A percentile compares a stretch with the other conserved stretches of the same genome.
phyloP scores from a whole-genome alignment of 768 basidiomycete species.

The Rhizopogon roseolus region DNA sequence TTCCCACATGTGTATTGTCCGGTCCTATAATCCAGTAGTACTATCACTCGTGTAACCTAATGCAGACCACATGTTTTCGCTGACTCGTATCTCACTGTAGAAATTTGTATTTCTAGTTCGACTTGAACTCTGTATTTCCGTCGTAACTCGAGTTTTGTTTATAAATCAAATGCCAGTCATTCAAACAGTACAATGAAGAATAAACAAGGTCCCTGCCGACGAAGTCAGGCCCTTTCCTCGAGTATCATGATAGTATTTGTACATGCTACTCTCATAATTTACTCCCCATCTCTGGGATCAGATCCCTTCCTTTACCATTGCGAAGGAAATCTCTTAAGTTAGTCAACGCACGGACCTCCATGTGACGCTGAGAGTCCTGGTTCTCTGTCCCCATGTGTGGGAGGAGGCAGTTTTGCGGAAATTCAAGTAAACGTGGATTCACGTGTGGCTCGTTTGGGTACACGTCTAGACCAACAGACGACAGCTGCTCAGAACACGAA shows the following conservation, averaged over 20 bases:
- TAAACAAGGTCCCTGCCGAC: no score
- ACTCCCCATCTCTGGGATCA: constrained; percentile 51
- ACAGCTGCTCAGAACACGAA: constrained; percentile 42
- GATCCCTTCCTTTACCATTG: constrained; percentile 58
- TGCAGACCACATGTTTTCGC: not conserved
- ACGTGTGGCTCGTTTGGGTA: constrained; percentile 81
- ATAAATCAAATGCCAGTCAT: no score
- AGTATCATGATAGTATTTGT: no score
- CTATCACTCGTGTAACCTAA: not conserved
- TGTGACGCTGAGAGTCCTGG: constrained; percentile 70
- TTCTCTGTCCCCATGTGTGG: constrained; percentile 93
- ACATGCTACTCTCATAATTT: constrained; percentile 9
- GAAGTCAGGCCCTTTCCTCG: no score
- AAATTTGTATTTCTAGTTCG: not conserved
- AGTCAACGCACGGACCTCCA: constrained; percentile 82
- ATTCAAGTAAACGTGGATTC: constrained; percentile 74
- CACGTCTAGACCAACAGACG: constrained; percentile 80
- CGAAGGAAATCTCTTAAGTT: constrained; percentile 71
- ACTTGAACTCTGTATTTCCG: no score
- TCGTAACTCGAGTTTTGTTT: not conserved
- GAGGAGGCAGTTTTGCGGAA: constrained; percentile 78
- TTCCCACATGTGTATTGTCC: no score
- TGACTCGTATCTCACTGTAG: not conserved
- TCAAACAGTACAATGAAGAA: no score
- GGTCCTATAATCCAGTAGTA: no score